These are phyloP conservation scores for Sclerotinia spermophila DNA, from an alignment of 2,329 filamentous ascomycete species.

Conservation along the genomic window DNA sequence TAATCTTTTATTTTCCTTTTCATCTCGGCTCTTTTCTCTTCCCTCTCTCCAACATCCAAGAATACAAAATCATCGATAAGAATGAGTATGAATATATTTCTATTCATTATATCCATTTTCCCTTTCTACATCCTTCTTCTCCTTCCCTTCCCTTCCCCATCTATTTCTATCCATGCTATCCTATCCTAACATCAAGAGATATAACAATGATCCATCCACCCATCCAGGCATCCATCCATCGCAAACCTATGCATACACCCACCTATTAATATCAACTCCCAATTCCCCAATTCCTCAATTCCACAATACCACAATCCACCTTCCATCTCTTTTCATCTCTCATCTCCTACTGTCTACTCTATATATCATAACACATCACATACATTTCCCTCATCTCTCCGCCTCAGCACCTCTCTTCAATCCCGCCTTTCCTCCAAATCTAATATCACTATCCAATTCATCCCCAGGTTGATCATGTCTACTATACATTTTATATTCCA, in stretches of 20 bases:
- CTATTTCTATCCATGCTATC: not conserved
- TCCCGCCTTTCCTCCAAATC: not conserved
- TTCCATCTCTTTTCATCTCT: not conserved
- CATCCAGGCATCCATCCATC: not conserved
- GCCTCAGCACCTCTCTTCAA: not conserved
- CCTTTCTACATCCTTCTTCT: not conserved
- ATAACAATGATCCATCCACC: not conserved
- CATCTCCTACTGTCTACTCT: not conserved
- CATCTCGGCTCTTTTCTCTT: no score
- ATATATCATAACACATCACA: not conserved
- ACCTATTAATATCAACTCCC: not conserved
- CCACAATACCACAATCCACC: no score
- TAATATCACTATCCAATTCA: constrained; percentile 34
- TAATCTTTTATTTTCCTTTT: no score
- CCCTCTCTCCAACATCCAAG: no score
- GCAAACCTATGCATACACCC: not conserved
- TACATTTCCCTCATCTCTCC: not conserved
- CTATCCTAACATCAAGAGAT: not conserved
- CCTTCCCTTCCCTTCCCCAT: not conserved
- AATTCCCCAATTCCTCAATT: not conserved
- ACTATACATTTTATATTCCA: constrained; percentile 61
- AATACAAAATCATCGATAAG: no score
- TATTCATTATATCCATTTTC: not conserved
- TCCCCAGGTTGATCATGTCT: constrained; percentile 51
- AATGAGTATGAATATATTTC: not conserved